These are phyloP conservation scores for Cutaneotrichosporon mucoides DNA, from an alignment of 1,284 basidiomycete genomes.

Conservation along the genomic window DNA sequence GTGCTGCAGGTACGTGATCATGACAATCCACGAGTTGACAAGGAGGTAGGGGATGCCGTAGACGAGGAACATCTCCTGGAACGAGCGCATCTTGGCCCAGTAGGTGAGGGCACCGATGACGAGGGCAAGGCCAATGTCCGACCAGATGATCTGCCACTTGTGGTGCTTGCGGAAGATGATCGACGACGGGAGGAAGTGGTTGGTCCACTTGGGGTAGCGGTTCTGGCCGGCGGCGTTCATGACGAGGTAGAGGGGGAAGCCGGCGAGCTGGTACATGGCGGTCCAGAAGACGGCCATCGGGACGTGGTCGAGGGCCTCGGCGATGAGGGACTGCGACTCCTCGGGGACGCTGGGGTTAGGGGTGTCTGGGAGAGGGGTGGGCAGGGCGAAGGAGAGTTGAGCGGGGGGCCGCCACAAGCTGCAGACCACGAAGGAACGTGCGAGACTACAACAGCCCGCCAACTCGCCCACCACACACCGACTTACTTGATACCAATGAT, in stretches of 20 bases:
- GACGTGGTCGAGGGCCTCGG: constrained; percentile 88
- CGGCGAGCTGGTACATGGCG: constrained; percentile 69
- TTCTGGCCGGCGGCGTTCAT: constrained; percentile 83
- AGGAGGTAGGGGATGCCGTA: constrained; percentile 91
- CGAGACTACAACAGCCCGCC: too few relatives aligned
- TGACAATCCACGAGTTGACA: constrained; percentile 78
- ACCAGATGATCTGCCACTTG: constrained; percentile 70
- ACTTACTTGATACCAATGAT: constrained; percentile 54
- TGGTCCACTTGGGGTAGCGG: constrained; percentile 75
- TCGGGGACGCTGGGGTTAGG: constrained; percentile 54
- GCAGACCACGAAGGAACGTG: too few relatives aligned
- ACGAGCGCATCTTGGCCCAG: constrained; percentile 65
- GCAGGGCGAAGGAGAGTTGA: too few relatives aligned
- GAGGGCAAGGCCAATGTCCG: constrained; percentile 75
- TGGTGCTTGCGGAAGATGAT: constrained; percentile 85
- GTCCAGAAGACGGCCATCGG: constrained; percentile 67
- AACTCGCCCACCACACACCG: background rate
- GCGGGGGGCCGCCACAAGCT: too few relatives aligned
- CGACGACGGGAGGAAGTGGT: constrained; percentile 73
- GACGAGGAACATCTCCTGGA: constrained; percentile 70
- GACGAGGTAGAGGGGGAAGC: constrained; percentile 83
- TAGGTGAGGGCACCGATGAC: constrained; percentile 62
- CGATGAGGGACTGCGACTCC: constrained; percentile 68
- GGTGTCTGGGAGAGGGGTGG: too few relatives aligned
- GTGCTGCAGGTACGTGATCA: constrained; percentile 95